Percentiles rank a stretch among this genome's conserved stretches.
Evolutionary conservation across 2,329 filamentous ascomycete genomes (phyloP).

Genomic region (Cladosporium velox): DNA sequence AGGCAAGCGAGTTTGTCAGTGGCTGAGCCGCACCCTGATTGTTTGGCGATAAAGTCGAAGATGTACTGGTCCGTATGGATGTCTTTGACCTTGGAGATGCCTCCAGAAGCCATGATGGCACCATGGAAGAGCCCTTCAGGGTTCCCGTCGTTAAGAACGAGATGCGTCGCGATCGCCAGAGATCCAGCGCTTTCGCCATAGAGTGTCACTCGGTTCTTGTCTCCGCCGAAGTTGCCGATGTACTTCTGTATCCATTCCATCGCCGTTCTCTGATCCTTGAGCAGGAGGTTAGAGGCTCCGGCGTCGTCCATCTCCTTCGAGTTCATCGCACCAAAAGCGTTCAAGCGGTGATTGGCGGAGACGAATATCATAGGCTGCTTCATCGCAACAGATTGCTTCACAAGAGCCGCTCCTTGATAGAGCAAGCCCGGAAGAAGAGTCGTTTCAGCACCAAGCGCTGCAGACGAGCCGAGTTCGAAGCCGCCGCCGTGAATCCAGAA

Average conservation of each 20-base stretch:
- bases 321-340: constrained; percentile 35
- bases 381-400: constrained; percentile 45
- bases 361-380: constrained; percentile 52
- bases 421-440: constrained; percentile 28
- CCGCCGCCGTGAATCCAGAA: constrained; percentile 51
- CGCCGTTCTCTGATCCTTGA: constrained; percentile 41
- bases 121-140: constrained; percentile 14
- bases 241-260: constrained; percentile 50
- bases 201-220: constrained; percentile 30
- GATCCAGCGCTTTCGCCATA: constrained; percentile 36
- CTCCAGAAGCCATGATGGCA: constrained; percentile 20
- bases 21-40: constrained; percentile 40
- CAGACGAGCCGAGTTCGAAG: constrained; percentile 26
- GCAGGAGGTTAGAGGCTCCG: constrained; percentile 33
- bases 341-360: constrained; percentile 52
- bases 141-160: constrained; percentile 10
- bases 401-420: constrained; percentile 45
- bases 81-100: constrained; percentile 19
- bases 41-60: constrained; percentile 61
- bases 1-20: constrained; percentile 65
- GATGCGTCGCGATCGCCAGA: constrained; percentile 46
- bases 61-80: constrained; percentile 21
- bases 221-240: constrained; percentile 44
- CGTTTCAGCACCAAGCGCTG: constrained; percentile 5
- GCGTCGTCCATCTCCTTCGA: constrained; percentile 26